phyloP scores from a whole-genome alignment of 2,329 filamentous ascomycete genomes.

The Mycogone perniciosa region DNA sequence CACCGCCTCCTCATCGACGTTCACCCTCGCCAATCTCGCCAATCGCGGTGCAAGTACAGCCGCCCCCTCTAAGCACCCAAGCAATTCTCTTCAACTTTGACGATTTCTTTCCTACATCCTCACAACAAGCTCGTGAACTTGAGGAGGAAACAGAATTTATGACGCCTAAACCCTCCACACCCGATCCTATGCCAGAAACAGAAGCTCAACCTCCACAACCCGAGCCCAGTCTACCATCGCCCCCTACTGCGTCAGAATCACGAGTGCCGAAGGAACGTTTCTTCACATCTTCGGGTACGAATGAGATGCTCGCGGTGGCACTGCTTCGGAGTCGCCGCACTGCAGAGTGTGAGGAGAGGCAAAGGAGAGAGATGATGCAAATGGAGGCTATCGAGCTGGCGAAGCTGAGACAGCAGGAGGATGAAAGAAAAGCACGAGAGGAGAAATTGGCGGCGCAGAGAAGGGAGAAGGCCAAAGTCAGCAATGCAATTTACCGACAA shows the following conservation, averaged over 20 bases:
- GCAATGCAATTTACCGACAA: not conserved
- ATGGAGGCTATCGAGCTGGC: conserved; percentile 15
- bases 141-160: conserved; percentile 28
- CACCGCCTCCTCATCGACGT: conserved; percentile 4
- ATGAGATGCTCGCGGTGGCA: conserved; percentile 29
- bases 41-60: conserved; percentile 15
- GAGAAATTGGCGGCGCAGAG: not conserved
- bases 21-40: conserved; percentile 14
- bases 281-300: conserved; percentile 32
- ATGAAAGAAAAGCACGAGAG: not conserved
- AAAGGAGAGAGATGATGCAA: conserved; percentile 20
- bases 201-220: conserved; percentile 1
- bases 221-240: not conserved
- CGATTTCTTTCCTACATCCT: conserved; percentile 50
- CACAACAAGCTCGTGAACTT: conserved; percentile 49
- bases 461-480: not conserved
- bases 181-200: conserved; percentile 2
- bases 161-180: conserved; percentile 2
- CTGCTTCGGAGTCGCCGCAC: conserved; percentile 30
- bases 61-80: conserved; percentile 41
- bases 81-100: conserved; percentile 47
- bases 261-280: conserved; percentile 22
- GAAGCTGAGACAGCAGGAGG: not conserved
- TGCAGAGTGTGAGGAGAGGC: conserved; percentile 26
- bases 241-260: not conserved